Percentiles rank a stretch among this genome's conserved stretches.
phyloP scores from a whole-genome alignment of 352 stramenopile genomes.

The Pythium rishiriense region DNA sequence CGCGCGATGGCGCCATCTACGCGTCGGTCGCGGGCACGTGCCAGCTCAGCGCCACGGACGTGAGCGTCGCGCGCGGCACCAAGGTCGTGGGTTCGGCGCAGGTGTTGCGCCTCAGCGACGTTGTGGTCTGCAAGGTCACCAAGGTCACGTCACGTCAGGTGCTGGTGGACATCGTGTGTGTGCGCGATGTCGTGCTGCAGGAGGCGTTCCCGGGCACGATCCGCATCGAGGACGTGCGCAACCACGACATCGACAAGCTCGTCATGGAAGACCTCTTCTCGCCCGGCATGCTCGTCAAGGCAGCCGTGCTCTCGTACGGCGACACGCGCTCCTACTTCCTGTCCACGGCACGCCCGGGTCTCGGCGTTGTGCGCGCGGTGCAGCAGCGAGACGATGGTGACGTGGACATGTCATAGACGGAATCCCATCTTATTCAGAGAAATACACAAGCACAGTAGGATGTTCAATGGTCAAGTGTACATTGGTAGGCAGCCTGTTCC shows the following conservation, averaged over 20 bases:
- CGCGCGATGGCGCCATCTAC: constrained; percentile 62
- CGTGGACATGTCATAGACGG: constrained; percentile 25
- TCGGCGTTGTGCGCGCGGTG: constrained; percentile 59
- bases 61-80: constrained; percentile 47
- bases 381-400: constrained; percentile 33
- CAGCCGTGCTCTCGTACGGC: constrained; percentile 80
- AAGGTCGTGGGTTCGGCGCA: constrained; percentile 69
- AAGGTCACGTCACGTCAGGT: constrained; percentile 78
- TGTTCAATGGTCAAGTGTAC: not conserved
- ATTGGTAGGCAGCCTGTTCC: not conserved
- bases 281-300: constrained; percentile 72
- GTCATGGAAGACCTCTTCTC: constrained; percentile 78
- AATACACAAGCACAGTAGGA: not conserved
- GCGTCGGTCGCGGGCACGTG: constrained; percentile 65
- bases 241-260: constrained; percentile 79
- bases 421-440: not conserved
- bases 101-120: constrained; percentile 66
- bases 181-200: constrained; percentile 69
- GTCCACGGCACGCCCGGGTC: constrained; percentile 66
- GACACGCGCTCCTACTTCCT: constrained; percentile 87
- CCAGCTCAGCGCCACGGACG: constrained; percentile 36
- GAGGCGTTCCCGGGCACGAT: constrained; percentile 81
- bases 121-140: constrained; percentile 60
- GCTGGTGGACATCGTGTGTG: constrained; percentile 76
- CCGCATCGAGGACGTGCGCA: constrained; percentile 76